A percentile compares a stretch with the other conserved stretches of the same genome.
Evolutionary conservation across 2,329 filamentous ascomycete genomes (phyloP).

Genomic region (Mycocentrospora acerina): DNA sequence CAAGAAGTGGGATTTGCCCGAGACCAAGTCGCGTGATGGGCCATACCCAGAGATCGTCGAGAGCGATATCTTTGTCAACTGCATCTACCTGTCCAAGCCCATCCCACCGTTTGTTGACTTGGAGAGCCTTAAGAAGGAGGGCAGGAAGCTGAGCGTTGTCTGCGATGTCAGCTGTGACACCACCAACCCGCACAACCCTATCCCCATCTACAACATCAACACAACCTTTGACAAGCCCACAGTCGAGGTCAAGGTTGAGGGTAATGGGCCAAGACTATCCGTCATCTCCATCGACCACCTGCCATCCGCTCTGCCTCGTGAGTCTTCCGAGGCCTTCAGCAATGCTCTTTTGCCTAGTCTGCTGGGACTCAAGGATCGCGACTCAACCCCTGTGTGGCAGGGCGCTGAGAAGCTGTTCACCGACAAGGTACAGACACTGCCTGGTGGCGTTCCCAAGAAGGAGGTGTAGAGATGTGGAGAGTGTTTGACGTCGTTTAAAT

Average conservation of each 20-base stretch:
- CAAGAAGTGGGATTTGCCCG: constrained; percentile 73
- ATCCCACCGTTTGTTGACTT: constrained; percentile 80
- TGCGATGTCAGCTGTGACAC: constrained; percentile 62
- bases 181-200: constrained; percentile 69
- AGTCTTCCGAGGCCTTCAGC: constrained; percentile 85
- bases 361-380: constrained; percentile 73
- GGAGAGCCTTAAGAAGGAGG: constrained; percentile 65
- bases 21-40: constrained; percentile 66
- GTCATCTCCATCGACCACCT: constrained; percentile 67
- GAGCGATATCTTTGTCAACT: constrained; percentile 52
- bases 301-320: constrained; percentile 71
- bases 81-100: constrained; percentile 76
- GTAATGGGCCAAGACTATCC: constrained; percentile 61
- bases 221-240: constrained; percentile 91
- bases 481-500: not conserved
- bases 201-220: constrained; percentile 80
- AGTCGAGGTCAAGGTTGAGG: constrained; percentile 67
- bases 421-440: constrained; percentile 74
- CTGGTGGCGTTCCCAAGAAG: constrained; percentile 45
- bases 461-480: constrained; percentile 19
- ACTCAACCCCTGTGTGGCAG: constrained; percentile 75
- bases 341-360: constrained; percentile 75
- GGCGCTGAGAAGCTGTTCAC: constrained; percentile 82
- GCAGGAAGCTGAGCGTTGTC: constrained; percentile 72
- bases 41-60: constrained; percentile 79